phyloP scores from a whole-genome alignment of 257 asterid genomes.

The Penstemon newberryi region DNA sequence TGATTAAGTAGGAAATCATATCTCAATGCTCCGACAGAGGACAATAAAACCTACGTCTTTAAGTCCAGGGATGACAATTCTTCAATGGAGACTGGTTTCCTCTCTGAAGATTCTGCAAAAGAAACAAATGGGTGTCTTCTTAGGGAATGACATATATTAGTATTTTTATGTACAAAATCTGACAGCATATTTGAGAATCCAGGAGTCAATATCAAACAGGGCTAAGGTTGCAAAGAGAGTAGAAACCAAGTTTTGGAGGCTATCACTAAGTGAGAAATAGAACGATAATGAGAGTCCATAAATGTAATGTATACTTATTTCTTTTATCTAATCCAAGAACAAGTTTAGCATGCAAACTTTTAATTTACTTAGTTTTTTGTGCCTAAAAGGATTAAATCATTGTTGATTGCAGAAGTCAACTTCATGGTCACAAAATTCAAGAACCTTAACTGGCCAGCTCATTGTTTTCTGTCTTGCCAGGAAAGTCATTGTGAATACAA shows the following conservation, averaged over 20 bases:
- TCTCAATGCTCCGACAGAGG: not conserved
- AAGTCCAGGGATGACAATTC: slow-evolving; percentile 73
- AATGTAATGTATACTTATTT: not conserved
- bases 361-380: no score
- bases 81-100: slow-evolving; percentile 51
- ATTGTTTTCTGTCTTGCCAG: not conserved
- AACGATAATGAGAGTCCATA: slow-evolving; percentile 1
- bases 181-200: not conserved
- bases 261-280: not conserved
- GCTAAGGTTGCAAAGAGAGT: not conserved
- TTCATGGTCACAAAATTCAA: not conserved
- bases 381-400: no score
- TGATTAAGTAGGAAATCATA: not conserved
- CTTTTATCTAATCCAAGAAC: no score
- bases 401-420: not conserved
- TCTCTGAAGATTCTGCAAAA: slow-evolving; percentile 66
- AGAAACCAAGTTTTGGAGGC: not conserved
- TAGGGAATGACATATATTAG: not conserved
- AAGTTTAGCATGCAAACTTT: no score
- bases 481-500: not conserved
- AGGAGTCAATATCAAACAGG: not conserved
- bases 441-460: not conserved
- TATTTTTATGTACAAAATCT: not conserved
- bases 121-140: slow-evolving; percentile 8
- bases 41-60: slow-evolving; percentile 47